Conservation (phyloP, 2,329 filamentous ascomycete genomes). For the Raffaelea albimanens region DNA sequence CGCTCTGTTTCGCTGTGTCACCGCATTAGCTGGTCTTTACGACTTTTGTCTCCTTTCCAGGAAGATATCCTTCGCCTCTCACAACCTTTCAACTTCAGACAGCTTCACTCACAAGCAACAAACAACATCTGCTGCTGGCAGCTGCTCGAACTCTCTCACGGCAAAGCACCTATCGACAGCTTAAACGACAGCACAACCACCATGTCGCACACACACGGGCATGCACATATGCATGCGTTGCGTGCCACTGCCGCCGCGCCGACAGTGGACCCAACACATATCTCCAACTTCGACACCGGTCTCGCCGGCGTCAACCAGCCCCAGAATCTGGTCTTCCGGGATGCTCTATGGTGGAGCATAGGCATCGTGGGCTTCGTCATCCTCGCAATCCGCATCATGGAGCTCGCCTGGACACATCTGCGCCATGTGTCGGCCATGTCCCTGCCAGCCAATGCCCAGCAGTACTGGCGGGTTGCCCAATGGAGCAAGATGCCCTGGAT, state of each 20-base stretch:
- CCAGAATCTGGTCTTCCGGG: conserved; percentile 46
- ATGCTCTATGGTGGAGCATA: conserved; percentile 51
- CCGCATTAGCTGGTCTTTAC: no score
- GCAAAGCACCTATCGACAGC: no score
- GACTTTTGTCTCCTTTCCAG: no score
- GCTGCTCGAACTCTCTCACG: no score
- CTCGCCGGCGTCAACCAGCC: conserved; percentile 53
- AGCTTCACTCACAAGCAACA: no score
- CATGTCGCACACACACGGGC: no score
- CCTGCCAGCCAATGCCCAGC: conserved; percentile 38
- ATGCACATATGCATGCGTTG: background rate
- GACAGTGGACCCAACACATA: conserved; percentile 17
- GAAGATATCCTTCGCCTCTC: no score
- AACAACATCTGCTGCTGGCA: no score
- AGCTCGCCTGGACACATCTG: conserved; percentile 45
- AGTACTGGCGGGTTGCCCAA: conserved; percentile 49
- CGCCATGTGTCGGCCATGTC: conserved; percentile 53
- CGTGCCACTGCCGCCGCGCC: conserved; percentile 23
- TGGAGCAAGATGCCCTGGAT: conserved; percentile 51
- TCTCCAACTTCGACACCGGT: conserved; percentile 44
- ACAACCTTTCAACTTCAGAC: no score
- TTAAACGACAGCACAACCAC: no score
- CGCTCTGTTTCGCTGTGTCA: no score
- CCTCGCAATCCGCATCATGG: conserved; percentile 41
- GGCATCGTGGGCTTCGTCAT: conserved; percentile 46